These are phyloP conservation scores for Rhexocercosporidium sp. DNA, from an alignment of 2,329 filamentous ascomycete genomes.

Conservation along the genomic window DNA sequence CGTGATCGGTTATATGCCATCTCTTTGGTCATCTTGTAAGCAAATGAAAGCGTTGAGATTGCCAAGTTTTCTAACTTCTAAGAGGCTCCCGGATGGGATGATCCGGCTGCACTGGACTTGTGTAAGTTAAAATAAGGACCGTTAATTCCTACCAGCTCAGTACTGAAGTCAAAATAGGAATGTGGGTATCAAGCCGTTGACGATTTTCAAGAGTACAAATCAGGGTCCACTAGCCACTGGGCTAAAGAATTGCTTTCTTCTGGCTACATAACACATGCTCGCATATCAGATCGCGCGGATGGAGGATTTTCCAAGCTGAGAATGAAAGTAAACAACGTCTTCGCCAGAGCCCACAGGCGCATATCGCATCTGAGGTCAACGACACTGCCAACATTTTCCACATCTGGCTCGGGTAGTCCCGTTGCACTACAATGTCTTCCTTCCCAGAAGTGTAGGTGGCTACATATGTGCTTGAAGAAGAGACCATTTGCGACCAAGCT, in stretches of 20 bases:
- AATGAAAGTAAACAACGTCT: slow-evolving; percentile 3
- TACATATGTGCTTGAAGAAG: slow-evolving; percentile 17
- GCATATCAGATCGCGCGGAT: not conserved
- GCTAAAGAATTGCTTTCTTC: not conserved
- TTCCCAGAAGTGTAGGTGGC: not conserved
- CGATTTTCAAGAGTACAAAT: not conserved
- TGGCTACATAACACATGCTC: slow-evolving; percentile 12
- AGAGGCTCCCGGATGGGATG: too few relatives aligned
- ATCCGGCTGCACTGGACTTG: too few relatives aligned
- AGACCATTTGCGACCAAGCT: slow-evolving; percentile 12
- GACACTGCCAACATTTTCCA: not conserved
- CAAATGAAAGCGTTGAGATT: too few relatives aligned
- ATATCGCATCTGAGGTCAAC: not conserved
- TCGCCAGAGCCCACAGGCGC: not conserved
- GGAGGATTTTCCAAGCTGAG: not conserved
- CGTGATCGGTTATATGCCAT: too few relatives aligned
- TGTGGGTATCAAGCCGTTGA: not conserved
- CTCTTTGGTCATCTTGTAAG: too few relatives aligned
- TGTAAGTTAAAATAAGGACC: too few relatives aligned
- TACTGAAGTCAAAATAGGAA: too few relatives aligned
- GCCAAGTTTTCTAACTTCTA: too few relatives aligned
- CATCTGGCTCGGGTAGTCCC: not conserved
- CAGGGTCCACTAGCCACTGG: not conserved
- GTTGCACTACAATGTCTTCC: not conserved
- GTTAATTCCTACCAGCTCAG: too few relatives aligned